These are phyloP conservation scores for Mycena epipterygia DNA, from an alignment of 768 basidiomycete genomes.

Conservation along the genomic window DNA sequence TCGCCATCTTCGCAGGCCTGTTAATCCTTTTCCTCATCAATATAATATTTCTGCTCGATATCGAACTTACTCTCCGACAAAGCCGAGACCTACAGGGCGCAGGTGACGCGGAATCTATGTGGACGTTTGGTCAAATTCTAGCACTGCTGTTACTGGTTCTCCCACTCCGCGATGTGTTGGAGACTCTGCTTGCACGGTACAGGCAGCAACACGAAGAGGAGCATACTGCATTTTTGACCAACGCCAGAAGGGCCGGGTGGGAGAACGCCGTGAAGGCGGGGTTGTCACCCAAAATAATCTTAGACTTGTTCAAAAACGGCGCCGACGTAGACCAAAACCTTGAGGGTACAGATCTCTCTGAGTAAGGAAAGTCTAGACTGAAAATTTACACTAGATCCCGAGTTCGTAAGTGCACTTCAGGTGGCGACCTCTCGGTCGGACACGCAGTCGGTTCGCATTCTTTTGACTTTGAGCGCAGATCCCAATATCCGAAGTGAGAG, in stretches of 20 bases:
- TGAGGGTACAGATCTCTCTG: background rate
- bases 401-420: background rate
- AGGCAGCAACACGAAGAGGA: background rate
- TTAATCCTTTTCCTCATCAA: conserved; percentile 10
- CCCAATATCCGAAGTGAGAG: background rate
- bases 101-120: background rate
- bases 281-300: too few species aligned
- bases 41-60: conserved; percentile 18
- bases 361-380: background rate
- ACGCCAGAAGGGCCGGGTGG: background rate
- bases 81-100: background rate
- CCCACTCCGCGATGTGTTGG: conserved; percentile 10
- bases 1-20: background rate
- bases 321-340: background rate
- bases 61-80: conserved; percentile 4
- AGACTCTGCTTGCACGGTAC: background rate
- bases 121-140: conserved; percentile 27
- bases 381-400: background rate
- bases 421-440: background rate
- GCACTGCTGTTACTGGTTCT: conserved; percentile 13
- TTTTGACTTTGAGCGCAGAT: background rate
- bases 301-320: background rate
- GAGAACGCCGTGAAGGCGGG: background rate
- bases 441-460: background rate
- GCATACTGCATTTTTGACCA: background rate